Conservation (phyloP, 2,329 filamentous ascomycete genomes). For the Lachnellula cervina region DNA sequence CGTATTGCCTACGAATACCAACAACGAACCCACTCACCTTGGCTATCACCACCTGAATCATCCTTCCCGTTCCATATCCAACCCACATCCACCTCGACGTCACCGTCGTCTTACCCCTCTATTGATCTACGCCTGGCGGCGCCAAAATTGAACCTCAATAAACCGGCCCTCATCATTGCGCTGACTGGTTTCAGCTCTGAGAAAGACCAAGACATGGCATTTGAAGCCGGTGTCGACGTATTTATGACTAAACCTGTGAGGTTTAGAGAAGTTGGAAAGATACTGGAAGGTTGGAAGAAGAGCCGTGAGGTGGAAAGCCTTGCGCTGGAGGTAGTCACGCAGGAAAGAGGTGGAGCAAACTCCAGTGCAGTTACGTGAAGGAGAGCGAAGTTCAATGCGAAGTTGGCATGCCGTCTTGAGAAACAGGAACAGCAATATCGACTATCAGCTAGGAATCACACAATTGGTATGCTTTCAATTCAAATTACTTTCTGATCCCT, state of each 20-base stretch:
- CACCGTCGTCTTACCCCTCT: background rate
- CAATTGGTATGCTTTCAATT: too few relatives aligned
- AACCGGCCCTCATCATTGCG: slow-evolving; percentile 42
- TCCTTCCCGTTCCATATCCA: slow-evolving; percentile 6
- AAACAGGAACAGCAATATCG: too few relatives aligned
- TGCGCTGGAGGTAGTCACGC: too few relatives aligned
- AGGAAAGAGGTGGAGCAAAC: too few relatives aligned
- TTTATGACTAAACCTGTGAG: slow-evolving; percentile 49
- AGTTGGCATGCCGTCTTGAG: too few relatives aligned
- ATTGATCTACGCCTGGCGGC: background rate
- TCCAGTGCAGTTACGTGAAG: too few relatives aligned
- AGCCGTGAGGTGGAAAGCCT: background rate
- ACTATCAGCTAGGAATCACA: too few relatives aligned
- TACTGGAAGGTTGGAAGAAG: slow-evolving; percentile 19
- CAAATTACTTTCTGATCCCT: too few relatives aligned
- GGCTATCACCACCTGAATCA: background rate
- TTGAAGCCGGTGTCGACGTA: slow-evolving; percentile 47
- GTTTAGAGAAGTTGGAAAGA: slow-evolving; percentile 20
- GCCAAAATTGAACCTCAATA: slow-evolving; percentile 32
- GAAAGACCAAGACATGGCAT: slow-evolving; percentile 44
- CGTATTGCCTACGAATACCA: slow-evolving; percentile 16
- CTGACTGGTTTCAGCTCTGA: slow-evolving; percentile 47
- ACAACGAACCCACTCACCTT: slow-evolving; percentile 12
- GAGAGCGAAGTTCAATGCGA: too few relatives aligned
- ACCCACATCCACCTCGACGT: background rate